Base-by-base conservation (phyloP, 441 rosid genomes). In the Erysimum cheiri region DNA sequence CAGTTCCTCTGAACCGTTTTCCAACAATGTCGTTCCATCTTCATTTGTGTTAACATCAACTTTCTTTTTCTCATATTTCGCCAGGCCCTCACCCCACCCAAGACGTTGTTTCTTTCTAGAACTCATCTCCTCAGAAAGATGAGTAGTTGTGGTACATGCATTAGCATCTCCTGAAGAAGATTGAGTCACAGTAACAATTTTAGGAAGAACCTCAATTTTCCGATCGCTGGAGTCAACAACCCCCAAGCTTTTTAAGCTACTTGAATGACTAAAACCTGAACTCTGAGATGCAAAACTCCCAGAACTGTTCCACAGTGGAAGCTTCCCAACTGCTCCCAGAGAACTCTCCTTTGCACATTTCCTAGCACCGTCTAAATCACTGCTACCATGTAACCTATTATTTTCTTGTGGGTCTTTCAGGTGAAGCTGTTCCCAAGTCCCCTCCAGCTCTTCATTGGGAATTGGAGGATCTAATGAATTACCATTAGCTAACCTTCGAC, bases 1-100 rank as follows among this genome's bases (percentile, higher is more conserved):
- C 44, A 69, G 64, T 61, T 81, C 80, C 50, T 90, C 95, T 4
- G 49, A 13, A 67, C 76, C 71, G 48, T 76, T 77, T 67, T 76
- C 69, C 50, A 81, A 71, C 69, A 71, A 11, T 13, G 63, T 64
- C 7, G 55, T 61, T 41, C 71, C 94, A 85, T 80, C 86, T 75
- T 82, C 85, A 47, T 31, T 77, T 65, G 49, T 69, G 78, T 63
- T 73, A 63, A 82, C 82, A 59, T 89, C 97, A 81, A 93, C 99
- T 78, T 80, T 91, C 86, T 91, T 91, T 80, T 88, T 93, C 80
- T 96, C 99, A 72, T 86, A 96, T 78, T 96, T 91, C 1, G 98
- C 98, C 78, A 96, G 83, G 59, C 99, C 99, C 73, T 96, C 97
- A 41, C 99, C 99, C 98, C 98, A 96, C 24, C 89, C 89, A 26